A percentile compares a stretch with the other conserved stretches of the same genome.
Conservation (phyloP, 441 rosid species). For the Pelargonium australe region DNA sequence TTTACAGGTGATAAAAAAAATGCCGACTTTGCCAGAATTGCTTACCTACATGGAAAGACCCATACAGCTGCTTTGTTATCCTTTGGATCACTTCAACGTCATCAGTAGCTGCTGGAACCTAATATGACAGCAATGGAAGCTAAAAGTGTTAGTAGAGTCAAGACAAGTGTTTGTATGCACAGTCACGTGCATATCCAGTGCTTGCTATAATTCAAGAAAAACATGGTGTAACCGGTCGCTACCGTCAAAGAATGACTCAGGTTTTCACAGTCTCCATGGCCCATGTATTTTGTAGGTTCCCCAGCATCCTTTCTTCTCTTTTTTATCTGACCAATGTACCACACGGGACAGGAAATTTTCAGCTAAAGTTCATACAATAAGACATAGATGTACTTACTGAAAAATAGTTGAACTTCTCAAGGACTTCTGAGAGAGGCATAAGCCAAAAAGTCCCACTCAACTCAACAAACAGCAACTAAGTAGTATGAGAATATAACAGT, state of each 20-base stretch:
- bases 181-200: neutral
- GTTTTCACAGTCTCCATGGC: slow-evolving; percentile 85
- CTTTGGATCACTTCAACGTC: slow-evolving; percentile 71
- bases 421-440: slow-evolving; percentile 1
- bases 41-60: slow-evolving; percentile 62
- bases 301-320: slow-evolving; percentile 71
- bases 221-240: slow-evolving; percentile 17
- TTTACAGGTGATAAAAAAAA: neutral
- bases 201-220: slow-evolving; percentile 1
- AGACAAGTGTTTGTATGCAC: slow-evolving; percentile 10
- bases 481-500: neutral
- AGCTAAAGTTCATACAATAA: slow-evolving; percentile 11
- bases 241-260: slow-evolving; percentile 81
- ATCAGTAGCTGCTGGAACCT: slow-evolving; percentile 86
- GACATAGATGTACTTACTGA: neutral
- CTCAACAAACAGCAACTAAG: slow-evolving; percentile 14
- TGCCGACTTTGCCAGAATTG: slow-evolving; percentile 12
- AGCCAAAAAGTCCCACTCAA: neutral
- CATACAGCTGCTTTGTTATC: slow-evolving; percentile 71
- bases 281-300: slow-evolving; percentile 87
- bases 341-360: slow-evolving; percentile 12
- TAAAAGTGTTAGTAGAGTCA: slow-evolving; percentile 1
- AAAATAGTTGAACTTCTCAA: neutral
- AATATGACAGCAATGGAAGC: slow-evolving; percentile 1
- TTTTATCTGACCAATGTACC: slow-evolving; percentile 50